These are phyloP conservation scores for Cercospora sp. DNA, from an alignment of 2,329 filamentous ascomycete genomes.

Conservation along the genomic window DNA sequence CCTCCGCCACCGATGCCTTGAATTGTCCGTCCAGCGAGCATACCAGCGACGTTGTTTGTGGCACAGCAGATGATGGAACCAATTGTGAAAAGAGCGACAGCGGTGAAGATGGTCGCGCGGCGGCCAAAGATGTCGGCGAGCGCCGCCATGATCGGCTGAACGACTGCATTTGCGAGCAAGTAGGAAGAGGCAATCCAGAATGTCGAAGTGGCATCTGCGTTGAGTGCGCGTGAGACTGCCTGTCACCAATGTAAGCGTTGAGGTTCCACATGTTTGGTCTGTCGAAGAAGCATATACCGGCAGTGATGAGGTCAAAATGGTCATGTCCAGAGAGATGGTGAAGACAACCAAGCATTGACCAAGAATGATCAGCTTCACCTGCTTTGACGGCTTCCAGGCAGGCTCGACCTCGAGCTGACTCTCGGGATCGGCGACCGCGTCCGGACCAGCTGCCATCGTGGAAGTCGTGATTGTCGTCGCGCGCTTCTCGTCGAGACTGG, in stretches of 20 bases:
- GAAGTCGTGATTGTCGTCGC: conserved; percentile 9
- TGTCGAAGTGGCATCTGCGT: conserved; percentile 42
- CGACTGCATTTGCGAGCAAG: conserved; percentile 47
- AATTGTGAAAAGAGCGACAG: conserved; percentile 49
- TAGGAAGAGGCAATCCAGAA: conserved; percentile 56
- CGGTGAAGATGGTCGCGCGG: conserved; percentile 46
- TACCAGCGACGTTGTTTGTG: conserved; percentile 40
- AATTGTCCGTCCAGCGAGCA: conserved; percentile 48
- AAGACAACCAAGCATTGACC: conserved; percentile 49
- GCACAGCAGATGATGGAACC: conserved; percentile 50
- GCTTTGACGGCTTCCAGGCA: conserved; percentile 43
- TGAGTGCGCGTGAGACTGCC: conserved; percentile 41
- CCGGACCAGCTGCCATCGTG: not conserved
- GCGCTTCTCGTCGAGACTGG: conserved; percentile 10
- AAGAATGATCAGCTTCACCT: conserved; percentile 46
- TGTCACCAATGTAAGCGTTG: conserved; percentile 22
- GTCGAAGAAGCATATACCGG: conserved; percentile 37
- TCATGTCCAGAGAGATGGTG: conserved; percentile 54
- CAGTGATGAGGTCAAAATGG: conserved; percentile 50
- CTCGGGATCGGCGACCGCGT: not conserved
- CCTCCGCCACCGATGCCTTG: conserved; percentile 53
- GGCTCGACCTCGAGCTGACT: not conserved
- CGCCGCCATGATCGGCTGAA: conserved; percentile 47
- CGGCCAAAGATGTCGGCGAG: conserved; percentile 54
- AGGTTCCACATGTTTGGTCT: no score